These are phyloP conservation scores for Zymoseptoria tritici DNA, from an alignment of 2,329 filamentous ascomycete genomes.

Conservation along the genomic window DNA sequence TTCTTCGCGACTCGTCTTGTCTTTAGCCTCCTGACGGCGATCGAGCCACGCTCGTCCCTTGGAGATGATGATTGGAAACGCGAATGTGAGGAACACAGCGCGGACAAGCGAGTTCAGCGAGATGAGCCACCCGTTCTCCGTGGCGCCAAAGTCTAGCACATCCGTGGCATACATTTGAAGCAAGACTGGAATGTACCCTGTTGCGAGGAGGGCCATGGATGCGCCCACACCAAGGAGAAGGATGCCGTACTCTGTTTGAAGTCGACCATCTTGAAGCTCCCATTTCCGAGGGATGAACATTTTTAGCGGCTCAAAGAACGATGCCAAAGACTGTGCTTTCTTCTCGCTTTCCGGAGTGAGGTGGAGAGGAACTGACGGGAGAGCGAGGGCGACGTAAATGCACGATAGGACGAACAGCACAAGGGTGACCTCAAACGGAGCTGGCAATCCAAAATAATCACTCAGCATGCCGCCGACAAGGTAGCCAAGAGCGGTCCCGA, in stretches of 20 bases:
- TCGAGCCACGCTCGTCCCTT: conserved; percentile 39
- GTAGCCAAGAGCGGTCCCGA: conserved; percentile 58
- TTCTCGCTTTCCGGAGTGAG: conserved; percentile 21
- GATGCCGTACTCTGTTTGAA: conserved; percentile 53
- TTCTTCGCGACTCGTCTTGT: conserved; percentile 7
- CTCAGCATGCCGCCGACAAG: conserved; percentile 59
- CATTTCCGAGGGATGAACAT: conserved; percentile 55
- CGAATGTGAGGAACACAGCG: conserved; percentile 38
- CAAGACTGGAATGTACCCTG: conserved; percentile 58
- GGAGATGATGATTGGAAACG: conserved; percentile 40
- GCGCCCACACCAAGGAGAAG: conserved; percentile 58
- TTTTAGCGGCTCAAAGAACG: conserved; percentile 56
- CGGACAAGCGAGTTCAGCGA: conserved; percentile 39
- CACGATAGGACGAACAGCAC: conserved; percentile 45
- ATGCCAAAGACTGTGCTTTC: conserved; percentile 36
- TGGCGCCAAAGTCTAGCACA: conserved; percentile 38
- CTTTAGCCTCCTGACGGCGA: conserved; percentile 30
- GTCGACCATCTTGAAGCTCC: conserved; percentile 43
- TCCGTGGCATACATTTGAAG: conserved; percentile 44
- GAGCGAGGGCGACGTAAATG: conserved; percentile 34
- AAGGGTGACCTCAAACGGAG: conserved; percentile 59
- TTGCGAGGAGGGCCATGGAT: conserved; percentile 61
- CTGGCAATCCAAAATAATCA: conserved; percentile 54
- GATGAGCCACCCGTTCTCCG: conserved; percentile 40
- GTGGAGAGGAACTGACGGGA: conserved; percentile 46